These are phyloP conservation scores for Neoarthrinium moseri DNA, from an alignment of 2,329 filamentous ascomycete species.

Conservation along the genomic window DNA sequence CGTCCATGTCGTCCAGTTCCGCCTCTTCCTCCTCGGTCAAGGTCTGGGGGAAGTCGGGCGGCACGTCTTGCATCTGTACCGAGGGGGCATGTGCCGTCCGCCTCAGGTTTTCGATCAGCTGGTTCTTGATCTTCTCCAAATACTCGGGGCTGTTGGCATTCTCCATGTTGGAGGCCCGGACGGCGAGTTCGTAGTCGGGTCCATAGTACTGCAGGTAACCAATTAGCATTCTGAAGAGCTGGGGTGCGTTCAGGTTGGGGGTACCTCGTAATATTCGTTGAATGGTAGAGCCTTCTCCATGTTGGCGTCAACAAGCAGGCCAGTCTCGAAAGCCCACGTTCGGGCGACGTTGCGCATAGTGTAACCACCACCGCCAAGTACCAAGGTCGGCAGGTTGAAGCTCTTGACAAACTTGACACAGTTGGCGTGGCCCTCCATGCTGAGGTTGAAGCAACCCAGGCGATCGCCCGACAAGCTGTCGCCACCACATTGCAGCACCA, in stretches of 20 bases:
- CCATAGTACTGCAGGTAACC: slow-evolving; percentile 78
- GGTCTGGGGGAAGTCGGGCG: slow-evolving; percentile 58
- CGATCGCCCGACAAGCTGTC: slow-evolving; percentile 94
- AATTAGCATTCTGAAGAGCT: slow-evolving; percentile 28
- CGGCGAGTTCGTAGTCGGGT: slow-evolving; percentile 86
- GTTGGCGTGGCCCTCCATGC: slow-evolving; percentile 92
- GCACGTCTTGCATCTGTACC: slow-evolving; percentile 83
- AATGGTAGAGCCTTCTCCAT: slow-evolving; percentile 85
- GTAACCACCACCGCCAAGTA: slow-evolving; percentile 93
- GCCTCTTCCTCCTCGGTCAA: slow-evolving; percentile 68
- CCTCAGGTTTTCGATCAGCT: slow-evolving; percentile 81
- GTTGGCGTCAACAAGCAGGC: slow-evolving; percentile 78
- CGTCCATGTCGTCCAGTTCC: slow-evolving; percentile 69
- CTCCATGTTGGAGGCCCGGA: slow-evolving; percentile 83
- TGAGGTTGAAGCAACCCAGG: slow-evolving; percentile 94
- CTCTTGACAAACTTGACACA: slow-evolving; percentile 91
- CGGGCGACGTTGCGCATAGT: slow-evolving; percentile 96
- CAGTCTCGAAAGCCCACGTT: slow-evolving; percentile 96
- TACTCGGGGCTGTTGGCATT: slow-evolving; percentile 86
- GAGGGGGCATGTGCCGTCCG: slow-evolving; percentile 86
- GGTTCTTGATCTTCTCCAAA: slow-evolving; percentile 76
- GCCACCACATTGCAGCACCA: slow-evolving; percentile 93
- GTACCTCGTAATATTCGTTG: slow-evolving; percentile 88
- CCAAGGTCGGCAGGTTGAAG: slow-evolving; percentile 81
- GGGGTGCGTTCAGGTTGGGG: too few relatives aligned